phyloP scores from a whole-genome alignment of 164 flowering plant genomes.

The Vitis amurensis region DNA sequence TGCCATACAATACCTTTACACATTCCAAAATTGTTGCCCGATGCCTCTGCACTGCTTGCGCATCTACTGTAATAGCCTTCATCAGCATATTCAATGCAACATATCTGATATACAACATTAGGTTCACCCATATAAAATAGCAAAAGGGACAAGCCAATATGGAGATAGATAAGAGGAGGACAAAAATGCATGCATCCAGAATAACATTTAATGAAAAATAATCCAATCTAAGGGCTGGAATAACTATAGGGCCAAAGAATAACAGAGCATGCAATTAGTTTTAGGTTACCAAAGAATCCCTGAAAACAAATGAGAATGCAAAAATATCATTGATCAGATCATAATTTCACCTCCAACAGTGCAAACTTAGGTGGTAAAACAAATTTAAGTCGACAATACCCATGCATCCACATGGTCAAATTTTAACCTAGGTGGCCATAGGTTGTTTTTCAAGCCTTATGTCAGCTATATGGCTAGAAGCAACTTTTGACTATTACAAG shows the following conservation, averaged over 20 bases:
- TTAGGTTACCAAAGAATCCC: too few relatives aligned
- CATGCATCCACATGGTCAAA: too few relatives aligned
- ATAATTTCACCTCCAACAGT: too few relatives aligned
- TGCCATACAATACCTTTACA: constrained; percentile 67
- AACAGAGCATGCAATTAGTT: not conserved
- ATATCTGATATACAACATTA: constrained; percentile 55
- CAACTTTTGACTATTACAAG: too few relatives aligned
- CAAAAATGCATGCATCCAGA: not conserved
- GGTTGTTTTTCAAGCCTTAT: too few relatives aligned
- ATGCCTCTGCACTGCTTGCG: constrained; percentile 98
- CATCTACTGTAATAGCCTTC: constrained; percentile 84
- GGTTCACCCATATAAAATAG: not conserved
- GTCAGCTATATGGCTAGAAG: too few relatives aligned
- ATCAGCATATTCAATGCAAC: constrained; percentile 97
- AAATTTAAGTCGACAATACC: too few relatives aligned
- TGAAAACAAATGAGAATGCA: too few relatives aligned
- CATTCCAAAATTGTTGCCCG: constrained; percentile 95
- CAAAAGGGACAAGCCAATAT: not conserved
- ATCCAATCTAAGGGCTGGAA: not conserved
- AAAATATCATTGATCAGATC: too few relatives aligned
- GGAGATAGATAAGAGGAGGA: not conserved
- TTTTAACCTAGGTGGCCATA: too few relatives aligned
- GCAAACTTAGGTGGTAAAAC: too few relatives aligned
- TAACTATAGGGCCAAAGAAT: not conserved
- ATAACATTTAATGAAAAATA: not conserved